These are phyloP conservation scores for Sordaria brevicollis DNA, from an alignment of 495 filamentous ascomycete genomes.

Conservation along the genomic window DNA sequence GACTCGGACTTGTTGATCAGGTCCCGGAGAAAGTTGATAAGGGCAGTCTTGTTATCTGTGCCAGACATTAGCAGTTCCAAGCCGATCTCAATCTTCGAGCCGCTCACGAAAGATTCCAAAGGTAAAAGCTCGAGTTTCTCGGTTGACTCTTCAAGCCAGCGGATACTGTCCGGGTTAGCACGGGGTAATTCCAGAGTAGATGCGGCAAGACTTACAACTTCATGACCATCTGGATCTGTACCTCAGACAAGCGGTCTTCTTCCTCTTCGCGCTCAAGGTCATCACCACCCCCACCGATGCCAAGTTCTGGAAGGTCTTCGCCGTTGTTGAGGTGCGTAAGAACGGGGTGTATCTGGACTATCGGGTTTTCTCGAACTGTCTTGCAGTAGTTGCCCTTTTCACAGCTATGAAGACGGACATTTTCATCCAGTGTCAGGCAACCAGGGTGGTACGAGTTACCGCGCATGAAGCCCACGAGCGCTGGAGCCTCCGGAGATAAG, in stretches of 20 bases:
- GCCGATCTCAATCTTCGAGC: constrained; percentile 25
- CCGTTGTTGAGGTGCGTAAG: constrained; percentile 48
- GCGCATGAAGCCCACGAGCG: constrained; percentile 63
- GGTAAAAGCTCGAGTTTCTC: constrained; percentile 16
- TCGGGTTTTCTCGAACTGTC: constrained; percentile 39
- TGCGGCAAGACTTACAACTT: constrained; percentile 27
- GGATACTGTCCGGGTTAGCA: constrained; percentile 7
- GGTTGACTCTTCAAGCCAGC: constrained; percentile 7
- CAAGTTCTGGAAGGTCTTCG: constrained; percentile 56
- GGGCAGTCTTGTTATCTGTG: constrained; percentile 13
- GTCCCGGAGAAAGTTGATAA: constrained; percentile 15
- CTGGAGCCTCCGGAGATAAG: constrained; percentile 47
- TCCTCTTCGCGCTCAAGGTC: constrained; percentile 59
- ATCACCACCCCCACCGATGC: constrained; percentile 69
- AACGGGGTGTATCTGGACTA: constrained; percentile 73
- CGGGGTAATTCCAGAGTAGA: background rate
- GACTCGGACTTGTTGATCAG: constrained; percentile 19
- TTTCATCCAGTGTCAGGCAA: constrained; percentile 54
- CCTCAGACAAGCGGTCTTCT: constrained; percentile 43
- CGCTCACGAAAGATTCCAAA: constrained; percentile 10
- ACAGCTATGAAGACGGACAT: constrained; percentile 77
- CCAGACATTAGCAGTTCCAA: constrained; percentile 14
- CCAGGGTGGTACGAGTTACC: constrained; percentile 62
- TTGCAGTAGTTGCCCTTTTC: constrained; percentile 61
- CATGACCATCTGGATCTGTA: constrained; percentile 36